A percentile compares a stretch with the other conserved stretches of the same genome.
phyloP scores from a whole-genome alignment of 1,284 basidiomycete species.

The Puccinia novopanici region DNA sequence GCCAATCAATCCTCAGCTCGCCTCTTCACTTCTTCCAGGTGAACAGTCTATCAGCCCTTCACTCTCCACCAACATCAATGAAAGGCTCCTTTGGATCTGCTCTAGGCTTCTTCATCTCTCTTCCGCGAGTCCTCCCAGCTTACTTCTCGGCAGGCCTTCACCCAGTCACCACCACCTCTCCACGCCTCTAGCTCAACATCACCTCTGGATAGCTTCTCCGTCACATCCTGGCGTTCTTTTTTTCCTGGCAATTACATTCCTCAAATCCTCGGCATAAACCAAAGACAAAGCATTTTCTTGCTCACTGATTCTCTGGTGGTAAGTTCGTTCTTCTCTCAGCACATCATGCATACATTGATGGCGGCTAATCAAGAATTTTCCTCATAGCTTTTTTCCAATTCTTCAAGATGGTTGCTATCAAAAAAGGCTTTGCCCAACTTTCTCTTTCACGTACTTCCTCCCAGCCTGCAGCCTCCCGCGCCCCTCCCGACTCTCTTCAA shows the following conservation, averaged over 20 bases:
- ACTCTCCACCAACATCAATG: constrained; percentile 41
- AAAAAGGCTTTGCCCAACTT: constrained; percentile 30
- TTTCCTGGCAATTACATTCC: neutral
- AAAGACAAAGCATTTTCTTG: constrained; percentile 2
- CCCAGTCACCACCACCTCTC: constrained; percentile 28
- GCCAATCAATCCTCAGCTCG: constrained; percentile 5
- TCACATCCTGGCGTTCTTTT: neutral
- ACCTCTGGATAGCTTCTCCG: neutral
- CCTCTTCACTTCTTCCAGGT: neutral
- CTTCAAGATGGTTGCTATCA: constrained; percentile 38
- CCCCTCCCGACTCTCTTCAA: neutral
- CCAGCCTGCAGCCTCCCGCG: constrained; percentile 19
- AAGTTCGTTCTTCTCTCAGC: neutral
- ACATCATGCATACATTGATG: neutral
- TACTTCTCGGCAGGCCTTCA: constrained; percentile 45
- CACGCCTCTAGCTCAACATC: constrained; percentile 24
- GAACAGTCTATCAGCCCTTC: neutral
- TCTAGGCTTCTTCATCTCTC: constrained; percentile 18
- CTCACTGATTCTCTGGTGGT: neutral
- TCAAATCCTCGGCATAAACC: neutral
- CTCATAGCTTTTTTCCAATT: neutral
- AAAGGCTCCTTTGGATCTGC: constrained; percentile 45
- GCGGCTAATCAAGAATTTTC: neutral
- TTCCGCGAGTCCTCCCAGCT: constrained; percentile 30
- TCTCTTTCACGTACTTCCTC: constrained; percentile 34